Conservation (phyloP, 257 asterid genomes). For the Gardenia jasminoides region DNA sequence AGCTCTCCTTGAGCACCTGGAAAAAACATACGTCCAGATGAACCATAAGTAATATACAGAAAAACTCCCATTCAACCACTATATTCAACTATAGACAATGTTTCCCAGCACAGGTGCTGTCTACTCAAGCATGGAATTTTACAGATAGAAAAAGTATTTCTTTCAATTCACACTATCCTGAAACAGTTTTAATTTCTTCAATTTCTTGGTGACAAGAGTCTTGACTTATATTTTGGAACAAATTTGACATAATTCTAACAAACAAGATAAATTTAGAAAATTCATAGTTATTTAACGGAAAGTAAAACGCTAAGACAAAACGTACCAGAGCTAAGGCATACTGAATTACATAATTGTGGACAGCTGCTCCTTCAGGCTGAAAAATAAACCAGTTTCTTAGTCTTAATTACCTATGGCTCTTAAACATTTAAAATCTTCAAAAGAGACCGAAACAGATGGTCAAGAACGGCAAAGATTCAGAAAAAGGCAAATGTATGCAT, state of each 20-base stretch:
- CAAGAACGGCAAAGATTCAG: not conserved
- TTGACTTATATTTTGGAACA: not conserved
- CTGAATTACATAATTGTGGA: constrained; percentile 72
- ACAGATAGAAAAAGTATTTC: not conserved
- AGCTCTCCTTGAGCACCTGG: constrained; percentile 99
- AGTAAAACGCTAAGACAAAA: constrained; percentile 9
- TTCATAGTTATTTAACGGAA: not conserved
- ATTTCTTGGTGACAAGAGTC: not conserved
- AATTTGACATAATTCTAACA: not conserved
- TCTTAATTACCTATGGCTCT: not conserved
- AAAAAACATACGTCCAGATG: constrained; percentile 22
- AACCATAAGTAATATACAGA: not conserved
- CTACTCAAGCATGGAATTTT: not conserved
- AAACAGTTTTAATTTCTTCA: not conserved
- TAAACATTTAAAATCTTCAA: constrained; percentile 10
- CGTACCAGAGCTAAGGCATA: constrained; percentile 93
- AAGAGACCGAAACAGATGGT: not conserved
- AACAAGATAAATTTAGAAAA: not conserved
- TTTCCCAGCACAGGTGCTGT: not conserved
- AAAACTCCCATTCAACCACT: not conserved
- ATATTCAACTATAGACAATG: not conserved
- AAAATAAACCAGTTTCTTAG: constrained; percentile 19
- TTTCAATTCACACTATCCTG: not conserved
- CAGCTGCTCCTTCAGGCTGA: constrained; percentile 99
- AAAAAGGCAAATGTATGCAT: no score